phyloP scores from a whole-genome alignment of 1,284 basidiomycete genomes.

The Pascua sp. region DNA sequence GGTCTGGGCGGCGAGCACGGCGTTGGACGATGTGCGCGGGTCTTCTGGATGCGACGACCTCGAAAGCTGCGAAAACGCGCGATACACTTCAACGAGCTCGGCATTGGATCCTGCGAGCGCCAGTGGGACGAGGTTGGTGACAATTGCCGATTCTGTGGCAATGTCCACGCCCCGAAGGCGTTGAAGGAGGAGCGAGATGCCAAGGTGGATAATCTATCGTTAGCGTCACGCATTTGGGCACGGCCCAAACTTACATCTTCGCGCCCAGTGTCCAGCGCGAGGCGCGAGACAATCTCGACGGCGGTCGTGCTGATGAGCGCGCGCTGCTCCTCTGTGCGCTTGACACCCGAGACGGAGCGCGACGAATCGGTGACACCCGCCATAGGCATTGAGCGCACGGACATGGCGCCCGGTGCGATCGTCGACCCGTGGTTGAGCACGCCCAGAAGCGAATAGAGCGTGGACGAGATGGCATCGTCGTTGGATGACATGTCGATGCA shows the following conservation, averaged over 20 bases:
- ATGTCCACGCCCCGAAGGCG: slow-evolving; percentile 78
- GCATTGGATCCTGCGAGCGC: slow-evolving; percentile 72
- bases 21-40: slow-evolving; percentile 77
- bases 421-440: slow-evolving; percentile 71
- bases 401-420: slow-evolving; percentile 21
- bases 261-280: slow-evolving; percentile 74
- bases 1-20: slow-evolving; percentile 84
- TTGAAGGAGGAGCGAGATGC: slow-evolving; percentile 89
- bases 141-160: slow-evolving; percentile 82
- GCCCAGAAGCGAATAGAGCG: slow-evolving; percentile 92
- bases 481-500: slow-evolving; percentile 86
- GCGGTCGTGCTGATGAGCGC: slow-evolving; percentile 81
- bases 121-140: slow-evolving; percentile 85
- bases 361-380: slow-evolving; percentile 3
- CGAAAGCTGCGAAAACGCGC: slow-evolving; percentile 80
- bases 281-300: slow-evolving; percentile 77
- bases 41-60: slow-evolving; percentile 79
- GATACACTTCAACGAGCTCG: slow-evolving; percentile 79
- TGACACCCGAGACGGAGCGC: slow-evolving; percentile 7
- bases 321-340: slow-evolving; percentile 73
- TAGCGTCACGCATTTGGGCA: background rate
- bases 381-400: slow-evolving; percentile 25
- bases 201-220: slow-evolving; percentile 70
- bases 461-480: slow-evolving; percentile 87
- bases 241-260: slow-evolving; percentile 60